Evolutionary conservation across 768 basidiomycete species (phyloP).

Genomic region (Inosperma sp.): DNA sequence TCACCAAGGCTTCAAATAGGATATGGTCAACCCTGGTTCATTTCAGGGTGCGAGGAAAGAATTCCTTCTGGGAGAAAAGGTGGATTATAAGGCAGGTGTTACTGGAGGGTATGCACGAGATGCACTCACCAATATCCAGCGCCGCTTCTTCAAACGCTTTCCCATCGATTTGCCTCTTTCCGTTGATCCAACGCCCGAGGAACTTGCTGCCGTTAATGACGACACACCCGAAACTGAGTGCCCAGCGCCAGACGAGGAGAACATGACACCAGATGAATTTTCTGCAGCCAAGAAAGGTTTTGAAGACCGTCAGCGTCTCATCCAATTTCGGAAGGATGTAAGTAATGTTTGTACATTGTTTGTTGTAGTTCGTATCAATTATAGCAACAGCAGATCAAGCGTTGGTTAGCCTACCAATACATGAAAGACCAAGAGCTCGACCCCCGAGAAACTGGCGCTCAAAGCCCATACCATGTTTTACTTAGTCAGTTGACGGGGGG

Average conservation of each 20-base stretch:
- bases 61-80: background rate
- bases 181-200: conserved; percentile 5
- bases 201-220: conserved; percentile 6
- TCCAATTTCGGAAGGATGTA: too few species aligned
- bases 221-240: conserved; percentile 1
- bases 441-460: too few species aligned
- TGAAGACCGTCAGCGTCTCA: background rate
- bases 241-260: background rate
- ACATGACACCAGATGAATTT: background rate
- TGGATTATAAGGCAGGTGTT: background rate
- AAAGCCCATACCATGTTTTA: too few species aligned
- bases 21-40: background rate
- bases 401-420: too few species aligned
- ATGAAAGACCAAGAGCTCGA: too few species aligned
- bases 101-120: conserved; percentile 2
- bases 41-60: background rate
- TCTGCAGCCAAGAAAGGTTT: background rate
- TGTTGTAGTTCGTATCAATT: background rate
- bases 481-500: too few species aligned
- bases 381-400: too few species aligned
- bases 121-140: conserved; percentile 2
- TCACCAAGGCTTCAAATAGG: too few species aligned
- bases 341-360: background rate
- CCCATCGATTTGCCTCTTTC: conserved; percentile 6
- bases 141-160: conserved; percentile 12